These are phyloP conservation scores for Xerocomellus amylosporus DNA, from an alignment of 768 basidiomycete genomes.

Conservation along the genomic window DNA sequence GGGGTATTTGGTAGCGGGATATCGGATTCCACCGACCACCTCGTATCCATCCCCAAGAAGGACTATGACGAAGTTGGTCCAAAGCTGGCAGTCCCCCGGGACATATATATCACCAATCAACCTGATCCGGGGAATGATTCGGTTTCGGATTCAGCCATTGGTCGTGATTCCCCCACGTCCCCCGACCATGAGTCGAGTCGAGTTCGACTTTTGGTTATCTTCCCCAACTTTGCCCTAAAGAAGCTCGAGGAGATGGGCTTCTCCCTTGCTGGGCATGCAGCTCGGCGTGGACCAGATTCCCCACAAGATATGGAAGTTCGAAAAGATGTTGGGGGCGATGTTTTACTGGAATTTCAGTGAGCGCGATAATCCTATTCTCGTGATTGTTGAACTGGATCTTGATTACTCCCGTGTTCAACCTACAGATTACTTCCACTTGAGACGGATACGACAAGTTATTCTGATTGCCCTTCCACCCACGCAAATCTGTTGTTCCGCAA, in stretches of 20 bases:
- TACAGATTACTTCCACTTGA: background rate
- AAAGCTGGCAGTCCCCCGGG: background rate
- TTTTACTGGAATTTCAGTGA: background rate
- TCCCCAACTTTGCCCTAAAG: background rate
- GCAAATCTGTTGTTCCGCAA: background rate
- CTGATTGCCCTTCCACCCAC: background rate
- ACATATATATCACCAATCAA: background rate
- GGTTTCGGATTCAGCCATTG: background rate
- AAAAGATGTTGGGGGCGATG: background rate
- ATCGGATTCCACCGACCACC: background rate
- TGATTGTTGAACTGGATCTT: background rate
- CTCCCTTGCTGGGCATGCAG: background rate
- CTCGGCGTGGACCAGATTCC: background rate
- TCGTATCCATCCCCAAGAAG: background rate
- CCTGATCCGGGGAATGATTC: background rate
- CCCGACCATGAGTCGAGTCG: background rate
- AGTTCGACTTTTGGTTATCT: background rate
- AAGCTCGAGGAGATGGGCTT: background rate
- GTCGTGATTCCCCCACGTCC: too few relatives aligned
- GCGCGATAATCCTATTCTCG: background rate
- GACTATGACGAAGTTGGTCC: background rate
- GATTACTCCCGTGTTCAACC: too few relatives aligned
- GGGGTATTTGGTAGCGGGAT: too few relatives aligned
- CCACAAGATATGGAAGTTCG: background rate
- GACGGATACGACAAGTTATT: background rate